Evolutionary conservation across 176 grass and related monocot genomes (phyloP), one percentile per base, ranked within the genome.

Genomic region (Thalia dealbata): DNA sequence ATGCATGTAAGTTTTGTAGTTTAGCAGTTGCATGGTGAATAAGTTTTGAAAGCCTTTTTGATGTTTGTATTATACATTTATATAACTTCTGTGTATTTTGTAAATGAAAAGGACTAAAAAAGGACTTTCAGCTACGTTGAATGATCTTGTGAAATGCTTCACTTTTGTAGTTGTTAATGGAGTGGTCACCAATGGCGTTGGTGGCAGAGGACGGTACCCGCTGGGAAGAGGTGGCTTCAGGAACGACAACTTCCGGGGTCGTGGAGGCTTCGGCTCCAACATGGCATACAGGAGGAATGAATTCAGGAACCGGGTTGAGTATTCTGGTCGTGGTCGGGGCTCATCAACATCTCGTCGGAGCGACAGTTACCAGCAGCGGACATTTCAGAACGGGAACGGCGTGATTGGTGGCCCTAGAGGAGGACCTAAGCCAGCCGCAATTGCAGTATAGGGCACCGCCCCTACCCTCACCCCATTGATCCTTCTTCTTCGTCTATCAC

Each of bases 191-290:
- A 83, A 76, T 21, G 27, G 62, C 11, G 76, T 14, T 44, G 79
- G 51, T 14, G 84, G 74, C 58, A 81, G 85, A 32, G 75, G 63
- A 10, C 80, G 51, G 14, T 85, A 80, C 65, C 85, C 79, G 48
- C 55, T 75, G 24, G 82, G 82, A 29, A 85, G 82, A 74, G 85
- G 82, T 32, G 35, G 9, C 14, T 80, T 80, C 77, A 77, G 78
- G n/a, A 76, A 86, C 19, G 89, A 87, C 10, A 84, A 58, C 79
- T 91, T 84, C 67, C 79, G 84, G n/a, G 81, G 81, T 0, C 75
- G 26, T 0, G 71, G 80, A 50, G 77, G 73, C 71, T 75, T 63
- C 2, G 64, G 41, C 0, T 25, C 43, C 10, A 67, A 35, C 1
- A 48, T 75, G 54, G 52, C 25, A 64, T 84, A 64, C 7, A 41